Evolutionary conservation across 495 filamentous ascomycete genomes (phyloP).

Genomic region (Tirmania nivea): DNA sequence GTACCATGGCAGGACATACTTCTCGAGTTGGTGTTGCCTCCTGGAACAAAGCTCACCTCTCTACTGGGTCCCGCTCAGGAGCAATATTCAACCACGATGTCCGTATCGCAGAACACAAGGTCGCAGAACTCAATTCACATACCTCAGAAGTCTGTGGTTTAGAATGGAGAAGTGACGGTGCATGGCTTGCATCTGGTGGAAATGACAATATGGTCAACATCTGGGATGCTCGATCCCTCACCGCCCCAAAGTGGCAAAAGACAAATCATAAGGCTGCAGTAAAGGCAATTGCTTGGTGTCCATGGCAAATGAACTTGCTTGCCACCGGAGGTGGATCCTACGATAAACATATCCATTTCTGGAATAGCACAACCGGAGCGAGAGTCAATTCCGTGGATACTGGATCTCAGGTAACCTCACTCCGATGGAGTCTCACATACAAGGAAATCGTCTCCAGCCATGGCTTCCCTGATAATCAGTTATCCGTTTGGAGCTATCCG

Average conservation of each 20-base stretch:
- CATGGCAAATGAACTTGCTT: constrained; percentile 91
- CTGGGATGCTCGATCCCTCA: constrained; percentile 88
- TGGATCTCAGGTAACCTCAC: constrained; percentile 83
- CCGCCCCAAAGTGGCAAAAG: constrained; percentile 94
- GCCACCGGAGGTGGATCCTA: constrained; percentile 92
- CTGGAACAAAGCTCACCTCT: constrained; percentile 94
- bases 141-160: constrained; percentile 94
- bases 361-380: constrained; percentile 94
- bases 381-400: constrained; percentile 98
- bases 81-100: constrained; percentile 99
- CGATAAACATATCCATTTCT: constrained; percentile 97
- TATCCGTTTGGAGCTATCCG: constrained; percentile 98
- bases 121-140: constrained; percentile 87
- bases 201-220: constrained; percentile 98
- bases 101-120: constrained; percentile 90
- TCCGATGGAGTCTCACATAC: constrained; percentile 90
- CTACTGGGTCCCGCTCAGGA: constrained; percentile 80
- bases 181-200: constrained; percentile 87
- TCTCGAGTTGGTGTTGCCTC: constrained; percentile 93
- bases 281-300: constrained; percentile 96
- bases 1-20: constrained; percentile 95
- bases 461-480: constrained; percentile 93
- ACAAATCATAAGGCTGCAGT: constrained; percentile 97
- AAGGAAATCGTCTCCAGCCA: constrained; percentile 93
- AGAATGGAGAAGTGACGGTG: constrained; percentile 89